Base-by-base conservation (phyloP, 1,139 yeast genomes). In the Magnusiomyces fungicola region DNA sequence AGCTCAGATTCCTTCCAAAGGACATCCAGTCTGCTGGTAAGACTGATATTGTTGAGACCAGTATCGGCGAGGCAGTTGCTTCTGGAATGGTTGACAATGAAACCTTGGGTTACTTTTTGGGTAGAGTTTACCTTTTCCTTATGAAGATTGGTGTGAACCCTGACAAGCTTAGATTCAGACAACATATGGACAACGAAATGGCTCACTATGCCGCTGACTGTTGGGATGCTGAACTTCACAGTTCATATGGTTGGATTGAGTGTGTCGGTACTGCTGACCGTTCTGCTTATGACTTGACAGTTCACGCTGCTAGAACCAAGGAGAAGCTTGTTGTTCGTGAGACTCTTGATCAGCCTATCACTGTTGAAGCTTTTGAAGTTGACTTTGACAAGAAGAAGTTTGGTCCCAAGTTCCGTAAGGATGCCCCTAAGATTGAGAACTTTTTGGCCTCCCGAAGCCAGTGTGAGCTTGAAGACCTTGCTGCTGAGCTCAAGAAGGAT, bases 231-330 rank as follows among this genome's bases (percentile, higher is more conserved):
- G 99, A 94, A 75, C 77, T 94, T 62, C 83, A 86, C 62, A 84
- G 96, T 40, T 86, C 96, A 36, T 94, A 87, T 65, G 97, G 99
- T 60, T 94, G 99, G 99, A 85, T 94, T 62, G 99, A 94, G 73
- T 92, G 98, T 81, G 97, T 92, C 65, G 99, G 99, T 60, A 92
- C 98, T 75, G 99, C 99, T 56, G 99, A 94, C 71, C 83, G 99
- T 74, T 87, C 96, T 46, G 99, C 99, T 43, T 94, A 89, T 67
- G 99, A 94, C 72, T 80, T 94, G 69, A 79, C 92, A 48, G 98
- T 94, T 52, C 99, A 94, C 67, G 72, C 97, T 46, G 94, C 95
- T 52, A 84, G 88, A 70, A 94, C 98, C 53, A 89, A 89, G 69
- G 96, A 88, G 71, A 89, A 88, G 70, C 76, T 94, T 63, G 90